These are phyloP conservation scores for Salix udensis DNA, from an alignment of 345 rosid species.

Conservation along the genomic window DNA sequence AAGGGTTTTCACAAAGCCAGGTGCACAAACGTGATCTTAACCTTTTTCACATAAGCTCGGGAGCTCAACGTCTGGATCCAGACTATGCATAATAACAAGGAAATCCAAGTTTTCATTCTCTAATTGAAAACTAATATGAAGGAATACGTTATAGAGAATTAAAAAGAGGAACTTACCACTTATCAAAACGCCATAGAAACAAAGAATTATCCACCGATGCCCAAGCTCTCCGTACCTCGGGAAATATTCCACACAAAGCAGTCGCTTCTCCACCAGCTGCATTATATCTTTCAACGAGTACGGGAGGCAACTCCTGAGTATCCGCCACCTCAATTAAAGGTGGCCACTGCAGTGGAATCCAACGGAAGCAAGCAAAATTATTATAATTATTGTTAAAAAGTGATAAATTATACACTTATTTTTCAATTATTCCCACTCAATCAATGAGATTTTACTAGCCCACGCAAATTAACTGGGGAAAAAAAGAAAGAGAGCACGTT, in stretches of 20 bases:
- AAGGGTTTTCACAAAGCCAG: not conserved
- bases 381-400: too few species aligned
- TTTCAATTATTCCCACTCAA: too few species aligned
- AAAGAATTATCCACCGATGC: constrained; percentile 90
- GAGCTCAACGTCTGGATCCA: too few species aligned
- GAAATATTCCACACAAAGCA: constrained; percentile 91
- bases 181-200: constrained; percentile 95
- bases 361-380: not conserved
- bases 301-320: constrained; percentile 79
- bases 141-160: not conserved
- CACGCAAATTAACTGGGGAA: not conserved
- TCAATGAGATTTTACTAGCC: not conserved
- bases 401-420: too few species aligned
- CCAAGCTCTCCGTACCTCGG: constrained; percentile 92
- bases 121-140: not conserved
- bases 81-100: not conserved
- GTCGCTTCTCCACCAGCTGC: constrained; percentile 97
- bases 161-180: constrained; percentile 47
- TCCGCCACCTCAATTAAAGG: constrained; percentile 76
- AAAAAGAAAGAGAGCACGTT: not conserved
- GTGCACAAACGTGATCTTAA: not conserved
- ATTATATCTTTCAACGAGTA: constrained; percentile 81
- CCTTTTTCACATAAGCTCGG: not conserved
- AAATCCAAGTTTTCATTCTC: not conserved
- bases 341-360: constrained; percentile 73